A percentile compares a stretch with the other conserved stretches of the same genome.
Evolutionary conservation across 371 early-diverging fungal species (phyloP).

Genomic region (Zancudomyces culisetae): DNA sequence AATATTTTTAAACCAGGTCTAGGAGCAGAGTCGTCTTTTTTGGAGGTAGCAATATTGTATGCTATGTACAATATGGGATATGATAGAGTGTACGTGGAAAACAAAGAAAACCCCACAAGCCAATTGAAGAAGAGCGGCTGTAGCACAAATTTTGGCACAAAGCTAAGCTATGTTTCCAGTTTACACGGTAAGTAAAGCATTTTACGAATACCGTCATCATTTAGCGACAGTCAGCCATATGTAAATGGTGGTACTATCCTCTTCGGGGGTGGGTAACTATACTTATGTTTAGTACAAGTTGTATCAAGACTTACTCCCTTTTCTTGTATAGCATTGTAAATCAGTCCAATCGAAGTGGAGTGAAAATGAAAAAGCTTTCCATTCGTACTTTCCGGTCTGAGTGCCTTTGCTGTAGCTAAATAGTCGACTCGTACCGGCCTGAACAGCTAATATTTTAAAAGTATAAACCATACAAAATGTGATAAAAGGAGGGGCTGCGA

Average conservation of each 20-base stretch:
- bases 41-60: conserved; percentile 9
- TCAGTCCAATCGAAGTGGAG: conserved; percentile 53
- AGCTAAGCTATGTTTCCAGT: conserved; percentile 11
- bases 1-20: neutral
- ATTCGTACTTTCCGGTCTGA: conserved; percentile 14
- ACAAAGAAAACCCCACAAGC: conserved; percentile 45
- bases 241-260: no score
- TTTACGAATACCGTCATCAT: no score
- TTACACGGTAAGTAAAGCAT: no score
- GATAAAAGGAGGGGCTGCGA: neutral
- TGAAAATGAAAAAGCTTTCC: conserved; percentile 26
- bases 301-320: conserved; percentile 46
- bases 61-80: conserved; percentile 6
- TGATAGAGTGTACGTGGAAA: conserved; percentile 27
- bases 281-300: no score
- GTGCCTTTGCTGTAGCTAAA: conserved; percentile 49
- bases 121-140: conserved; percentile 59
- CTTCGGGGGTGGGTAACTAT: no score
- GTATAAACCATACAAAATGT: neutral
- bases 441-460: conserved; percentile 30
- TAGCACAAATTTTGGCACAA: conserved; percentile 47
- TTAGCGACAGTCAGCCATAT: no score
- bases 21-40: neutral
- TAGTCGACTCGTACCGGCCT: conserved; percentile 64
- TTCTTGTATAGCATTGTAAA: conserved; percentile 42